Evolutionary conservation across 768 basidiomycete genomes (phyloP).

Genomic region (Cubamyces lactineus): DNA sequence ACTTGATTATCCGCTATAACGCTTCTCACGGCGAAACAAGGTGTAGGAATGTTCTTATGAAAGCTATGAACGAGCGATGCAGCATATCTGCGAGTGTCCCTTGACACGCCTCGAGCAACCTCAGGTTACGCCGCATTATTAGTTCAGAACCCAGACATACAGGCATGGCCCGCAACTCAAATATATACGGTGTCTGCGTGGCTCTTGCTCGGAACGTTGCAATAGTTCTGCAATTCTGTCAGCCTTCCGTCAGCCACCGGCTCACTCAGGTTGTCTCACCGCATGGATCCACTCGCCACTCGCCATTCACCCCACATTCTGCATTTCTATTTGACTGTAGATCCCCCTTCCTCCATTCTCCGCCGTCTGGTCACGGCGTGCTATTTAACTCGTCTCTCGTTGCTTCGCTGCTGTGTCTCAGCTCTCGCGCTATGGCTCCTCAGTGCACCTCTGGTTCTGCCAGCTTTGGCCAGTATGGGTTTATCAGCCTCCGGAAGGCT

Average conservation of each 20-base stretch:
- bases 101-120: too few species aligned
- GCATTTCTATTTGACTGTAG: neutral
- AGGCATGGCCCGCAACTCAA: too few species aligned
- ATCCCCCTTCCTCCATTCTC: neutral
- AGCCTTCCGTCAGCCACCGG: neutral
- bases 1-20: too few species aligned
- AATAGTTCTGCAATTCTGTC: neutral
- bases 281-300: neutral
- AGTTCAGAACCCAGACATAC: too few species aligned
- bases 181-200: too few species aligned
- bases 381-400: neutral
- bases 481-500: conserved; percentile 9
- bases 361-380: conserved; percentile 18
- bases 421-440: neutral
- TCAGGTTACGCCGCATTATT: too few species aligned
- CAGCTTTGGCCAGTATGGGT: neutral
- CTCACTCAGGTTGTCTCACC: neutral
- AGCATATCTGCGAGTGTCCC: too few species aligned
- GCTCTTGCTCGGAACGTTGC: neutral
- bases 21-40: too few species aligned
- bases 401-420: neutral
- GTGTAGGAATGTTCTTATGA: too few species aligned
- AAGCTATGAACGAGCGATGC: too few species aligned
- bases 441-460: neutral
- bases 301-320: too few species aligned